phyloP scores from a whole-genome alignment of 352 stramenopile species.

The Nothophytophthora sp. region DNA sequence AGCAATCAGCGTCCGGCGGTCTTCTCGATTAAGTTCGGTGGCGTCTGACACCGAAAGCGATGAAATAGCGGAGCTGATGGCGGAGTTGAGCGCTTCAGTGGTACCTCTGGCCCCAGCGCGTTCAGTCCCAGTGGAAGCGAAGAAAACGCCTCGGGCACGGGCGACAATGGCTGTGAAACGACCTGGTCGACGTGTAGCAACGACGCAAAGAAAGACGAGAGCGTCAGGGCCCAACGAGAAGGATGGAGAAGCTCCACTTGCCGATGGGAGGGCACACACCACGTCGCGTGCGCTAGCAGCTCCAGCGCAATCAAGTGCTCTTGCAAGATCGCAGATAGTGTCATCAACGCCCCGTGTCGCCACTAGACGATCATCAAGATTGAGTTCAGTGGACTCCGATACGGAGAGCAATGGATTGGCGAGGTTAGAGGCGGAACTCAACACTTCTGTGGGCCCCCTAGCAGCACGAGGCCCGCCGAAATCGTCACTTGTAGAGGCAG shows the following conservation, averaged over 20 bases:
- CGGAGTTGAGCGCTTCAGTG: conserved; percentile 18
- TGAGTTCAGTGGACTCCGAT: conserved; percentile 23
- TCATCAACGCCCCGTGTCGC: too few relatives aligned
- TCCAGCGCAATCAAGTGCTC: too few relatives aligned
- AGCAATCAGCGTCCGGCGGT: conserved; percentile 8
- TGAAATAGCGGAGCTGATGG: conserved; percentile 31
- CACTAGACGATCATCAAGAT: conserved; percentile 11
- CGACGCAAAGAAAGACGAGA: conserved; percentile 3
- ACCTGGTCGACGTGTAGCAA: background rate
- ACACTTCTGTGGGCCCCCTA: too few relatives aligned
- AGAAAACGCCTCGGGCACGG: conserved; percentile 1
- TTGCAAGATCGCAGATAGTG: too few relatives aligned
- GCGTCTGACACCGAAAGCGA: conserved; percentile 31
- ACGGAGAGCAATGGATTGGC: conserved; percentile 52
- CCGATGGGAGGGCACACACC: too few relatives aligned
- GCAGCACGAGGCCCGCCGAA: too few relatives aligned
- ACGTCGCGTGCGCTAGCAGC: too few relatives aligned
- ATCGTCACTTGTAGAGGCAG: too few relatives aligned
- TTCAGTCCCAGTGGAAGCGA: background rate
- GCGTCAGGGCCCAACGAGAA: too few relatives aligned
- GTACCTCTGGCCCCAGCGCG: conserved; percentile 1
- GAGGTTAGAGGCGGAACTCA: conserved; percentile 47
- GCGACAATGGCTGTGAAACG: conserved; percentile 3
- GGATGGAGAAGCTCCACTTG: too few relatives aligned
- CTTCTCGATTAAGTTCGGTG: conserved; percentile 16